Evolutionary conservation across 345 rosid species (phyloP), one percentile per base, ranked within the genome.

Genomic region (Combretum micranthum): DNA sequence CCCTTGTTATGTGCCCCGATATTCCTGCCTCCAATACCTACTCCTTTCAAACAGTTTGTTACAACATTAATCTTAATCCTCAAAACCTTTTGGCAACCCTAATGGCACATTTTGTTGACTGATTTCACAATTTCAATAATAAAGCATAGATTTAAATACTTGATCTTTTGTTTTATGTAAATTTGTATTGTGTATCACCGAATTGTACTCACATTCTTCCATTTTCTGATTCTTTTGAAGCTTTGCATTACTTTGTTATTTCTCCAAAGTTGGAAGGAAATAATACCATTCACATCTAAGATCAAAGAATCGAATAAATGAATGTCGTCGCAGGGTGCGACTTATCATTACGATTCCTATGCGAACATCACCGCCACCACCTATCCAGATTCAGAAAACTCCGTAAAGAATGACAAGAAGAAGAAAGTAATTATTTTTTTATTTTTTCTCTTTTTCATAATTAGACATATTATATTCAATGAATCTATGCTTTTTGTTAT

Each of bases 1-100:
- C 21, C 21, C 42, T 15, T 64, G 68, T 71, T 39, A 21, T 46
- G 44, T 58, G 62, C 53, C 59, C 90, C 93, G 90, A 78, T n/a
- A n/a, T n/a, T 59, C 49, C 66, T 79, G 96, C 78, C 97, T 82
- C 87, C 85, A 78, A 74, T 61, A 44, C 75, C 88, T 83, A 72
- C 70, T 77, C 44, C 67, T 73, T 50, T 63, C 58, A 68, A 76
- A 83, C 85, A 32, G 57, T 69, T 60, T 68, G 71, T 52, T 23
- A 64, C 47, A 51, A 37, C 23, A n/a, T n/a, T n/a, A n/a, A n/a
- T 7, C 39, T 1, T 32, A 32, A 32, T 32, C 10, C 9, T 32
- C 44, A 42, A 52, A 20, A 44, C 14, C 15, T 26, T n/a, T 11
- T 20, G 45, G 37, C 46, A 37, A 20, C 18, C n/a, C 22, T 26